These are phyloP conservation scores for Physcomitrellopsis africana DNA, from an alignment of 225 moss, liverwort and hornwort genomes.

Conservation along the genomic window DNA sequence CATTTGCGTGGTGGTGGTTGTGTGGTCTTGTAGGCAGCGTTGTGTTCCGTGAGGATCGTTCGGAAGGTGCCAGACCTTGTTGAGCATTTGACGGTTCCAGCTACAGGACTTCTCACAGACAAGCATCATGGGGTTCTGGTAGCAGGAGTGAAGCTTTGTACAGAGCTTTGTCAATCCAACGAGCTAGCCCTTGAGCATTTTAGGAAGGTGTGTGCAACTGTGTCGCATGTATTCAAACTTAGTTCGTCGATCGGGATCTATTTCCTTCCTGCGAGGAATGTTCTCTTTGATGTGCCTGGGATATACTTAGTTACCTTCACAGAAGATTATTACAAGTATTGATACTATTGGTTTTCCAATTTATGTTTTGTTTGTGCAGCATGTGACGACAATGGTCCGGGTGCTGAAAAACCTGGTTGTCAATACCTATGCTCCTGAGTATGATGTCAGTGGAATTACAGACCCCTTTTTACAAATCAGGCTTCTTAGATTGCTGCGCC, in stretches of 20 bases:
- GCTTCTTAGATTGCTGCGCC: slow-evolving; percentile 81
- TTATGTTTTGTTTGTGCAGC: slow-evolving; percentile 65
- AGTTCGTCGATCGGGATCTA: not conserved
- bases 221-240: slow-evolving; percentile 3
- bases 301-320: slow-evolving; percentile 16
- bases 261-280: not conserved
- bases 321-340: not conserved
- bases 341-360: not conserved
- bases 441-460: slow-evolving; percentile 89
- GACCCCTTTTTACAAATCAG: slow-evolving; percentile 95
- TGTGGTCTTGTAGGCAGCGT: slow-evolving; percentile 87
- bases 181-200: slow-evolving; percentile 89
- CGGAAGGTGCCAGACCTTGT: slow-evolving; percentile 94
- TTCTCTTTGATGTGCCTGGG: slow-evolving; percentile 15
- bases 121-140: slow-evolving; percentile 99
- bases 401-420: slow-evolving; percentile 89
- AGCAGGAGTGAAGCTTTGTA: slow-evolving; percentile 91
- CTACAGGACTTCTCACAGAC: slow-evolving; percentile 79
- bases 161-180: slow-evolving; percentile 83
- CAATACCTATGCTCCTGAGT: slow-evolving; percentile 93
- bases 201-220: slow-evolving; percentile 68
- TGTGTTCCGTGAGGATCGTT: slow-evolving; percentile 94
- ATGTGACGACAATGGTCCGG: slow-evolving; percentile 82
- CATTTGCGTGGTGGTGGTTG: slow-evolving; percentile 35
- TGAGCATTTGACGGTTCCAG: slow-evolving; percentile 87